Evolutionary conservation across 1,139 yeast genomes (phyloP).

Genomic region (Magnusiomyces paraingens): DNA sequence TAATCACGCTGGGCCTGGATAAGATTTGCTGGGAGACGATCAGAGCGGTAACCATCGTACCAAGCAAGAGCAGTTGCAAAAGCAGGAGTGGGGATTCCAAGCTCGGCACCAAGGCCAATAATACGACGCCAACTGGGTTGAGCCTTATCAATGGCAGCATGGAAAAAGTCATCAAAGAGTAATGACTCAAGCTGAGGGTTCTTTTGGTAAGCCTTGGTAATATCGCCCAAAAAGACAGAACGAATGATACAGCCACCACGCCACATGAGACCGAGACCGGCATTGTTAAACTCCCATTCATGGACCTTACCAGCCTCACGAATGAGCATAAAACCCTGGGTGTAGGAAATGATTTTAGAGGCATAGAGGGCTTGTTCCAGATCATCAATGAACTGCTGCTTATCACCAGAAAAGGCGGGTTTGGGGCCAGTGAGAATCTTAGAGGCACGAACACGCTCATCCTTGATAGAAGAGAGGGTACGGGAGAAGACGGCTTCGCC

Average conservation of each 20-base stretch:
- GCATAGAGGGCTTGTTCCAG: conserved; percentile 98
- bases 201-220: conserved; percentile 92
- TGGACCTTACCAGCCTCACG: conserved; percentile 97
- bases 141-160: conserved; percentile 85
- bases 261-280: conserved; percentile 99
- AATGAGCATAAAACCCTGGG: conserved; percentile 99
- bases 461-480: conserved; percentile 88
- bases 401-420: conserved; percentile 61
- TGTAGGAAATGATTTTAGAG: conserved; percentile 95
- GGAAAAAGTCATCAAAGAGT: conserved; percentile 92
- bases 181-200: conserved; percentile 91
- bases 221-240: conserved; percentile 96
- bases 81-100: conserved; percentile 97
- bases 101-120: conserved; percentile 66
- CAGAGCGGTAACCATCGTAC: conserved; percentile 99
- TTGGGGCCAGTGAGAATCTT: conserved; percentile 74
- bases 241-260: conserved; percentile 99
- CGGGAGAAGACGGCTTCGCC: conserved; percentile 99
- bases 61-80: conserved; percentile 93
- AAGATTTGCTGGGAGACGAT: conserved; percentile 91
- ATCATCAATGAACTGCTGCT: conserved; percentile 77
- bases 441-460: conserved; percentile 85
- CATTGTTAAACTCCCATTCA: conserved; percentile 96
- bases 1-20: conserved; percentile 99
- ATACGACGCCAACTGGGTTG: conserved; percentile 94